Evolutionary conservation across 306 rosid genomes (phyloP).

Genomic region (Urtica urens): DNA sequence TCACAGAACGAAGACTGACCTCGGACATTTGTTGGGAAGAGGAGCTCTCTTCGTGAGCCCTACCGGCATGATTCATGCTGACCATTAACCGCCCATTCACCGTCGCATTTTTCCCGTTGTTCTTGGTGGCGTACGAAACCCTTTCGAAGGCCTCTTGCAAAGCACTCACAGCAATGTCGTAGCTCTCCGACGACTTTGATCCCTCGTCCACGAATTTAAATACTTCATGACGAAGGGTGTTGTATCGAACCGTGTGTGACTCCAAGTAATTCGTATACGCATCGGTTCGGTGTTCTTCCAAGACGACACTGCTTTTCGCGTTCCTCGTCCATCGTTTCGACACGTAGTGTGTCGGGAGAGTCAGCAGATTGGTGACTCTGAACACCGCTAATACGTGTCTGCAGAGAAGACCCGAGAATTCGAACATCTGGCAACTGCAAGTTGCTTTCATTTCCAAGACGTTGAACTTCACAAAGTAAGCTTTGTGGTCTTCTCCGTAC

Average conservation of each 20-base stretch:
- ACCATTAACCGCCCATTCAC: constrained; percentile 51
- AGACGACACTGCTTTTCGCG: constrained; percentile 81
- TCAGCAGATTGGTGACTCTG: constrained; percentile 93
- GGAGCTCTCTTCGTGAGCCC: constrained; percentile 36
- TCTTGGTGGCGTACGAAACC: constrained; percentile 48
- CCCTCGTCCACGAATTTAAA: constrained; percentile 85
- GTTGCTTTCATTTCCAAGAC: constrained; percentile 82
- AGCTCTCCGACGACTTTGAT: constrained; percentile 55
- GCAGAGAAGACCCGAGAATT: constrained; percentile 97
- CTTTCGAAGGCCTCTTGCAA: constrained; percentile 63
- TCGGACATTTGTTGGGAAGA: constrained; percentile 54
- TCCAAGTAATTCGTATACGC: constrained; percentile 76
- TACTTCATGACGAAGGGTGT: constrained; percentile 74
- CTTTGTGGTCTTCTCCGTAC: constrained; percentile 89
- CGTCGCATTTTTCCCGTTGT: constrained; percentile 35
- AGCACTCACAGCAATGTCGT: constrained; percentile 53
- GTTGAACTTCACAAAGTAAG: constrained; percentile 62
- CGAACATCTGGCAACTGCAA: constrained; percentile 98
- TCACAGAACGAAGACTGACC: constrained; percentile 34
- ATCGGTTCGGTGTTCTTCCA: constrained; percentile 70
- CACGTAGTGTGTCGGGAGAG: constrained; percentile 89
- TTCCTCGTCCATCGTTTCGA: constrained; percentile 98
- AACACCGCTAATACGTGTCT: constrained; percentile 94
- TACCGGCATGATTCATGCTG: constrained; percentile 28
- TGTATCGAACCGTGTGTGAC: constrained; percentile 93